Evolutionary conservation across 2,329 filamentous ascomycete species (phyloP).

Genomic region (Diaporthe ilicicola): DNA sequence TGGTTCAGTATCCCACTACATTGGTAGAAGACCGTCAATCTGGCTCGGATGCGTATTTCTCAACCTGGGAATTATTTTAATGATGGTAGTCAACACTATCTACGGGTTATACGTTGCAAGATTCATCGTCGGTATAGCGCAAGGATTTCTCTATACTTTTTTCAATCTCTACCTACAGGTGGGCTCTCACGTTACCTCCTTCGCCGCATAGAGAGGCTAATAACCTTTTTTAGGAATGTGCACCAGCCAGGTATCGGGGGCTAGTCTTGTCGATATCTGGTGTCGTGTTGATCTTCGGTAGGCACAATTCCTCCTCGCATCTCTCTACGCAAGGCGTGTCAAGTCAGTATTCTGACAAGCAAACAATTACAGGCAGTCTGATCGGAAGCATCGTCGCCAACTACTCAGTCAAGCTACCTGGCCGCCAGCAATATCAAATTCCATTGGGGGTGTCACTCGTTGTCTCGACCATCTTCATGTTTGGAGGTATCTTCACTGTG

Average conservation of each 20-base stretch:
- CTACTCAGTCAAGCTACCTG: neutral
- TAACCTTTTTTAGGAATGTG: neutral
- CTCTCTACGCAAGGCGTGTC: no score
- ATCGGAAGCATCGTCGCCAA: neutral
- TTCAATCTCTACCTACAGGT: conserved; percentile 10
- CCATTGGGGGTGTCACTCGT: neutral
- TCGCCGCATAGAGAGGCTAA: neutral
- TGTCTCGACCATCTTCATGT: neutral
- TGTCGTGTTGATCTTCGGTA: neutral
- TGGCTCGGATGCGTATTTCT: neutral
- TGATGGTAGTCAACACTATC: conserved; percentile 2
- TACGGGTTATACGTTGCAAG: neutral
- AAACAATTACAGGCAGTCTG: neutral
- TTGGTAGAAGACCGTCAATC: conserved; percentile 1
- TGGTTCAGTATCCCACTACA: neutral
- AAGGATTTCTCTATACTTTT: neutral
- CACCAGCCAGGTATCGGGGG: conserved; percentile 8
- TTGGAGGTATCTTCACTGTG: neutral
- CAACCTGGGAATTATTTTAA: neutral
- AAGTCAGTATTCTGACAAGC: neutral
- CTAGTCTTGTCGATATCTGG: conserved; percentile 4
- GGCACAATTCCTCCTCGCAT: neutral
- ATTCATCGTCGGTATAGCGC: neutral
- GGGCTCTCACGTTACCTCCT: neutral
- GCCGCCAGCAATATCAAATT: neutral